These are phyloP conservation scores for Fusarium luffae DNA, from an alignment of 2,329 filamentous ascomycete genomes.

Conservation along the genomic window DNA sequence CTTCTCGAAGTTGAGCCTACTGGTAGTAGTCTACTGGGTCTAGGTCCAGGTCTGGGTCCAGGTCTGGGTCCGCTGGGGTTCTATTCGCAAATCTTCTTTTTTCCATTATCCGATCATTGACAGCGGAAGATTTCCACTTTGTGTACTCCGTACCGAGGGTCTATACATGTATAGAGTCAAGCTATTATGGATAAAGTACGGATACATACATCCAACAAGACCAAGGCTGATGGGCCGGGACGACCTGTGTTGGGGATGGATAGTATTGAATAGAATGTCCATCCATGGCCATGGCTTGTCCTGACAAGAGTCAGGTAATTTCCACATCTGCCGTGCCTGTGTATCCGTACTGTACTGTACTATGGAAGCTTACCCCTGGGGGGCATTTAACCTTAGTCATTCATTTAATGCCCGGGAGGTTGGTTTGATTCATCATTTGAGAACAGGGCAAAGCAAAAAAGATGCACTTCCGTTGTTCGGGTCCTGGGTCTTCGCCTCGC, in stretches of 20 bases:
- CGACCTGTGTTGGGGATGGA: not conserved
- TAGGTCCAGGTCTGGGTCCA: not conserved
- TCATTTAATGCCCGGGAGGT: conserved; percentile 1
- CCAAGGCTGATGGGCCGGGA: conserved; percentile 6
- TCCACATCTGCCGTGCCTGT: conserved; percentile 30
- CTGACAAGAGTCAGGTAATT: conserved; percentile 32
- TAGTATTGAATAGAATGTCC: not conserved
- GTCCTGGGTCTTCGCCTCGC: not conserved
- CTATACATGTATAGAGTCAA: not conserved
- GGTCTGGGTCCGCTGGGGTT: not conserved
- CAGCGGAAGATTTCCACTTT: conserved; percentile 10
- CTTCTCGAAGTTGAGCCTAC: conserved; percentile 23
- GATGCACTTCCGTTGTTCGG: not conserved
- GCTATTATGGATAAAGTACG: not conserved
- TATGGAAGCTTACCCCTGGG: conserved; percentile 28
- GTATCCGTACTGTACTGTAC: not conserved
- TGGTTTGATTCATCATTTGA: conserved; percentile 7
- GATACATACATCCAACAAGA: not conserved
- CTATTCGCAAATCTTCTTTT: conserved; percentile 7
- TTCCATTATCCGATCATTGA: conserved; percentile 2
- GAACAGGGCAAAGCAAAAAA: not conserved
- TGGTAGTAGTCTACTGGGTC: conserved; percentile 2
- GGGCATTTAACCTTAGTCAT: conserved; percentile 11
- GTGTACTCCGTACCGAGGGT: not conserved
- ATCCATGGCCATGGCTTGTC: not conserved